These are phyloP conservation scores for Fraxinus ornus DNA, from an alignment of 305 asterid genomes.

Conservation along the genomic window DNA sequence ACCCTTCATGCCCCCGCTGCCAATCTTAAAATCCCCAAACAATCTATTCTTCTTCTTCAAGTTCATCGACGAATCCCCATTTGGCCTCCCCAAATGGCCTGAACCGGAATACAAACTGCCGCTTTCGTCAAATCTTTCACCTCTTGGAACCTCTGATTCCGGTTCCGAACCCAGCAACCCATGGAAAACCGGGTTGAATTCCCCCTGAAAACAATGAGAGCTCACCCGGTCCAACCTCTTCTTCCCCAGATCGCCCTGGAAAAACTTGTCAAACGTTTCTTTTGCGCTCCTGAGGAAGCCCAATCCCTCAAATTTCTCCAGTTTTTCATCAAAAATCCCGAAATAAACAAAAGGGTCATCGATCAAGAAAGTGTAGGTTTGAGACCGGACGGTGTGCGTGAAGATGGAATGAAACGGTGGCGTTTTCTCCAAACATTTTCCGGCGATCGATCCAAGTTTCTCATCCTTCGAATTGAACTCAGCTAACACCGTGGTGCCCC, in stretches of 20 bases:
- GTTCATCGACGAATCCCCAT: slow-evolving; percentile 23
- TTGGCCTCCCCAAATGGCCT: slow-evolving; percentile 17
- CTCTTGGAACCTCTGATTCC: not conserved
- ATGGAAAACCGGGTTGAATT: slow-evolving; percentile 76
- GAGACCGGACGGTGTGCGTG: slow-evolving; percentile 71
- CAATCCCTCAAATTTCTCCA: slow-evolving; percentile 56
- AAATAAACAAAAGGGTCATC: slow-evolving; percentile 58
- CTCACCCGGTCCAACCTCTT: slow-evolving; percentile 30
- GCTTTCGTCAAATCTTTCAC: not conserved
- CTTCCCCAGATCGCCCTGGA: slow-evolving; percentile 22
- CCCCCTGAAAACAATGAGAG: slow-evolving; percentile 84
- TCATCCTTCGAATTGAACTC: slow-evolving; percentile 80
- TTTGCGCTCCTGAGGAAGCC: slow-evolving; percentile 49
- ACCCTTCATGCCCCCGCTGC: not conserved
- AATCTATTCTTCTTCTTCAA: slow-evolving; percentile 26
- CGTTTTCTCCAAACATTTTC: slow-evolving; percentile 62
- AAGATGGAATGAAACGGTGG: slow-evolving; percentile 66
- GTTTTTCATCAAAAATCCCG: slow-evolving; percentile 53
- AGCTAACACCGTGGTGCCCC: slow-evolving; percentile 57
- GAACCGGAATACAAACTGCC: slow-evolving; percentile 19
- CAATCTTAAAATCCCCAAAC: slow-evolving; percentile 16
- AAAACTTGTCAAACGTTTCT: slow-evolving; percentile 44
- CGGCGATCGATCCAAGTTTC: slow-evolving; percentile 62
- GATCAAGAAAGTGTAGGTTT: slow-evolving; percentile 63
- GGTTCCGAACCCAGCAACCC: slow-evolving; percentile 43